Evolutionary conservation across 495 filamentous ascomycete genomes (phyloP).

Genomic region (Podospora didyma): DNA sequence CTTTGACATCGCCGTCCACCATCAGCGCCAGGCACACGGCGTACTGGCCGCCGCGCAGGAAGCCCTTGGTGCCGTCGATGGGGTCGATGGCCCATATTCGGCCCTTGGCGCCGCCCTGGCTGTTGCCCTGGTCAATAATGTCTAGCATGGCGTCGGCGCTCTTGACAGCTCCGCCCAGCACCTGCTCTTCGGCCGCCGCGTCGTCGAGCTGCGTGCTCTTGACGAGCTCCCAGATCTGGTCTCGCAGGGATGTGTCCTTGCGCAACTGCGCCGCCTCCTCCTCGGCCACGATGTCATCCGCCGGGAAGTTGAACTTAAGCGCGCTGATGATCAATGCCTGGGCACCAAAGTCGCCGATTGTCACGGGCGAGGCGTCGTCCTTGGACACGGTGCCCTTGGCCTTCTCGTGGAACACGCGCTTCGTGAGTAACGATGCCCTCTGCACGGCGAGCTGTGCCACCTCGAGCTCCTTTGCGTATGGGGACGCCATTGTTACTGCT

Average conservation of each 20-base stretch:
- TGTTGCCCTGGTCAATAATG: conserved; percentile 79
- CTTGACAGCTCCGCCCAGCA: conserved; percentile 68
- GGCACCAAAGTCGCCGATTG: conserved; percentile 95
- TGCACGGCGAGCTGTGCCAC: conserved; percentile 90
- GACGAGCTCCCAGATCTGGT: conserved; percentile 81
- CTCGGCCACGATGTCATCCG: conserved; percentile 89
- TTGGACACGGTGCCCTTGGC: conserved; percentile 92
- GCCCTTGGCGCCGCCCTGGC: conserved; percentile 71
- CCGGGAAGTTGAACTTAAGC: conserved; percentile 81
- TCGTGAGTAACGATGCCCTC: conserved; percentile 81
- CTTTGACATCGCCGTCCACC: conserved; percentile 90
- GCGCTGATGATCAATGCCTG: conserved; percentile 94
- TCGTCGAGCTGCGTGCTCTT: conserved; percentile 68
- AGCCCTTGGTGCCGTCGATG: conserved; percentile 96
- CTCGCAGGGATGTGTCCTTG: conserved; percentile 57
- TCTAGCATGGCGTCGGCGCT: conserved; percentile 74
- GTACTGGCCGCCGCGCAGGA: conserved; percentile 95
- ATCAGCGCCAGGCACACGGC: conserved; percentile 90
- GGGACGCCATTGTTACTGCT: conserved; percentile 11
- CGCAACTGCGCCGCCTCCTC: conserved; percentile 82
- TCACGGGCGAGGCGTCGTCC: conserved; percentile 92
- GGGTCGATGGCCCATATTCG: conserved; percentile 96
- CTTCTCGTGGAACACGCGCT: conserved; percentile 86
- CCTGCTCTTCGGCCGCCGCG: conserved; percentile 45
- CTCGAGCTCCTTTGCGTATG: conserved; percentile 75